Conservation (phyloP, 2,329 filamentous ascomycete species). For the Ramularia endophylla region DNA sequence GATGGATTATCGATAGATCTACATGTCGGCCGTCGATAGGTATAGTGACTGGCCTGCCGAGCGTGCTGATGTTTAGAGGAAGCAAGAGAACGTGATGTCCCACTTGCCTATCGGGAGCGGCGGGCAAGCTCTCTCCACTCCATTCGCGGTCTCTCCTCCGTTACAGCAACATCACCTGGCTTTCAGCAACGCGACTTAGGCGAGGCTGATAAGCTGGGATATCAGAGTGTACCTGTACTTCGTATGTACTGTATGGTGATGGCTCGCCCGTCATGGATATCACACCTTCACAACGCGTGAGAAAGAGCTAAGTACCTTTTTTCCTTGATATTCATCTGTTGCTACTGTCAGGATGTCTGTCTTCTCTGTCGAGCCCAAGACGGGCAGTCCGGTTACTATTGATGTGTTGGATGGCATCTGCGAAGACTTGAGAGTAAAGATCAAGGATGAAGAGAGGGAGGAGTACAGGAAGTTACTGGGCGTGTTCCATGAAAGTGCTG, state of each 20-base stretch:
- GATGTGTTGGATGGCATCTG: constrained; percentile 31
- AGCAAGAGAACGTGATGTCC: too few relatives aligned
- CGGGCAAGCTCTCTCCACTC: constrained; percentile 2
- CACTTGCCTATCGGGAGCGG: constrained; percentile 1
- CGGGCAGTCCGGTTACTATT: constrained; percentile 31
- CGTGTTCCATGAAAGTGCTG: constrained; percentile 35
- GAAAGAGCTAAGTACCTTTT: not conserved
- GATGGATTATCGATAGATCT: too few relatives aligned
- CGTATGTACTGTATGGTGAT: not conserved
- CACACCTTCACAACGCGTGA: too few relatives aligned
- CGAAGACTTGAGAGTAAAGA: constrained; percentile 27
- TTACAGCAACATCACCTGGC: too few relatives aligned
- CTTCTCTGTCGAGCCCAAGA: constrained; percentile 31
- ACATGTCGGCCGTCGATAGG: not conserved
- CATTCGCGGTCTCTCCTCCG: too few relatives aligned
- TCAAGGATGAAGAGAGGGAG: constrained; percentile 33
- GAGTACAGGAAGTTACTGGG: constrained; percentile 35
- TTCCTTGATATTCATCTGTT: not conserved
- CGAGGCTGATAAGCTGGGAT: constrained; percentile 4
- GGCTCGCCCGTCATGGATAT: too few relatives aligned
- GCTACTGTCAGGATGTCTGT: constrained; percentile 37
- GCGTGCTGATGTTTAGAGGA: too few relatives aligned
- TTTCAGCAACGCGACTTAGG: too few relatives aligned
- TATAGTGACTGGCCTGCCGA: constrained; percentile 1
- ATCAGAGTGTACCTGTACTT: not conserved